Percentiles rank a stretch among this genome's conserved stretches.
These are phyloP conservation scores for Craterostigma plantagineum DNA, from an alignment of 257 asterid species.

Conservation along the genomic window DNA sequence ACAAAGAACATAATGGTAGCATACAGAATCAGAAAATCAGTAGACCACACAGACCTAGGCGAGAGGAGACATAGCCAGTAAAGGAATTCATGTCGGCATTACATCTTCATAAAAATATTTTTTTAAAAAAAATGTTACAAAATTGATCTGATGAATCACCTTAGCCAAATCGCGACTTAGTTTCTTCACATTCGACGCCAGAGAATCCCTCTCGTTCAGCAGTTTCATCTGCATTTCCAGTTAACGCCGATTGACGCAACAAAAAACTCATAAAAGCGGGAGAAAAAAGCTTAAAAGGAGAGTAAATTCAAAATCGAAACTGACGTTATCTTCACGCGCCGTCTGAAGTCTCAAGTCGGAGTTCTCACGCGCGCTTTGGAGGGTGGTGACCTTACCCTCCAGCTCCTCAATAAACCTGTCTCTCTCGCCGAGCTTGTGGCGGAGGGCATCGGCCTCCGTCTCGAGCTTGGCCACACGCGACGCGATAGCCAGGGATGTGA, in stretches of 20 bases:
- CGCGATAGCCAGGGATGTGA: constrained; percentile 94
- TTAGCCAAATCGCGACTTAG: constrained; percentile 84
- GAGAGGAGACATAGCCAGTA: too few relatives aligned
- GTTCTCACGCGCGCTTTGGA: too few relatives aligned
- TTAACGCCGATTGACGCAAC: constrained; percentile 2
- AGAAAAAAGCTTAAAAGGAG: background rate
- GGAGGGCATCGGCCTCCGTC: constrained; percentile 44
- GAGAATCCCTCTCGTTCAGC: constrained; percentile 57
- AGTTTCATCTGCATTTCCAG: constrained; percentile 45
- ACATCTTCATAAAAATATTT: background rate
- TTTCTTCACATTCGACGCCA: constrained; percentile 56
- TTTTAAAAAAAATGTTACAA: too few relatives aligned
- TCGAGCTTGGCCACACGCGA: constrained; percentile 84
- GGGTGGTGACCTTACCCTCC: constrained; percentile 19
- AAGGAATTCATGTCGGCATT: background rate
- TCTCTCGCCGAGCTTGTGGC: constrained; percentile 44
- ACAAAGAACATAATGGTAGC: too few relatives aligned
- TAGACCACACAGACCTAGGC: too few relatives aligned
- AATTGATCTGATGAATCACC: constrained; percentile 30
- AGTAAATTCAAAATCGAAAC: background rate
- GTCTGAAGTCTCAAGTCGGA: too few relatives aligned
- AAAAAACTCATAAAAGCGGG: background rate
- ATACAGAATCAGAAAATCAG: too few relatives aligned
- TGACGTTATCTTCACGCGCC: constrained; percentile 60
- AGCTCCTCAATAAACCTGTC: constrained; percentile 51